phyloP scores from a whole-genome alignment of 495 filamentous ascomycete species.

The Lasiosphaeris hirsuta region DNA sequence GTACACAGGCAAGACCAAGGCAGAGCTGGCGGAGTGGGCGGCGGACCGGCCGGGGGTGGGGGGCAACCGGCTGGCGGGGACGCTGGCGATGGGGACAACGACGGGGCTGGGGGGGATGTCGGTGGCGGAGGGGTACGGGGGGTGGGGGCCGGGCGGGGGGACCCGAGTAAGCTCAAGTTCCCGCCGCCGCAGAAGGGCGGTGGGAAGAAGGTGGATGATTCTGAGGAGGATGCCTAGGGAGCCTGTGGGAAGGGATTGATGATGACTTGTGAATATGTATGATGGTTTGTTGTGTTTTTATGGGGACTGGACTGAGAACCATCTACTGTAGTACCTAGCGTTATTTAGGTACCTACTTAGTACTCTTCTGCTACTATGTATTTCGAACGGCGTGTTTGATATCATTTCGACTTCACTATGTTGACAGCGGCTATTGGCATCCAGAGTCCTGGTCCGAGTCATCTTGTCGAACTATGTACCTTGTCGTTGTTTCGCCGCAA shows the following conservation, averaged over 20 bases:
- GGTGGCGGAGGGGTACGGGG: conserved; percentile 13
- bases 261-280: too few relatives aligned
- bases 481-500: too few relatives aligned
- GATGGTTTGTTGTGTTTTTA: too few relatives aligned
- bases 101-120: conserved; percentile 5
- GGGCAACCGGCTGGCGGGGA: conserved; percentile 21
- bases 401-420: background rate
- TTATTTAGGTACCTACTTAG: too few relatives aligned
- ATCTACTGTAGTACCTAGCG: too few relatives aligned
- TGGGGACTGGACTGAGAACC: too few relatives aligned
- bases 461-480: too few relatives aligned
- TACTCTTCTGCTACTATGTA: background rate
- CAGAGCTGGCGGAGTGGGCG: conserved; percentile 20
- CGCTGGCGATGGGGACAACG: conserved; percentile 15
- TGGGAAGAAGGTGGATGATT: too few relatives aligned
- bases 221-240: too few relatives aligned
- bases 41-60: conserved; percentile 22
- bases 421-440: too few relatives aligned
- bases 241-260: too few relatives aligned
- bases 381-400: background rate
- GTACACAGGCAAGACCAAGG: conserved; percentile 26
- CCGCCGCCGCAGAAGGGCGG: background rate
- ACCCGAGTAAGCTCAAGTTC: conserved; percentile 18
- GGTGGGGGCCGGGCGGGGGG: conserved; percentile 13
- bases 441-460: too few relatives aligned